phyloP scores from a whole-genome alignment of 2,329 filamentous ascomycete species.

The Pezicula carpinea region DNA sequence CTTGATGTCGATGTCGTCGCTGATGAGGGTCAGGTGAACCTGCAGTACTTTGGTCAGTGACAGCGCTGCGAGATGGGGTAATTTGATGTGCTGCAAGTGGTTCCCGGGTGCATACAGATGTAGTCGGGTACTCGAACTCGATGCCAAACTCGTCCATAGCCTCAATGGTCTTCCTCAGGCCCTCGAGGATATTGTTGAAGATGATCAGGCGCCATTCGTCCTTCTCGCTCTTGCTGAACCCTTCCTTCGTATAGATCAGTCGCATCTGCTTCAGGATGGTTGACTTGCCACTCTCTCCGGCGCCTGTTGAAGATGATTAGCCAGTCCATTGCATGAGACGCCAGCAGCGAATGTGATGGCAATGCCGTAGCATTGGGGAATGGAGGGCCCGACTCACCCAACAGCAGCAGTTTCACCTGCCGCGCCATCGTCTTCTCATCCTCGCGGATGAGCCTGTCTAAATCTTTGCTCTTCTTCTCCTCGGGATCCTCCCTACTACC shows the following conservation, averaged over 20 bases:
- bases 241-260: slow-evolving; percentile 81
- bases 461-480: slow-evolving; percentile 62
- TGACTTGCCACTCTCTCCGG: slow-evolving; percentile 92
- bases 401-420: slow-evolving; percentile 88
- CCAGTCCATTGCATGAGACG: not conserved
- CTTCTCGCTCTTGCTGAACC: slow-evolving; percentile 84
- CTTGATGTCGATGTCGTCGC: slow-evolving; percentile 76
- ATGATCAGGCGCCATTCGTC: slow-evolving; percentile 94
- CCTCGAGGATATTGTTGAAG: slow-evolving; percentile 90
- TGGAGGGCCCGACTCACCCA: slow-evolving; percentile 59
- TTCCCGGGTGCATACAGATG: slow-evolving; percentile 56
- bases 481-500: slow-evolving; percentile 43
- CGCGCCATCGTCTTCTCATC: slow-evolving; percentile 84
- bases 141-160: slow-evolving; percentile 86
- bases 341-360: slow-evolving; percentile 2
- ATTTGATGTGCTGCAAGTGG: too few species aligned
- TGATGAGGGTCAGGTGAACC: slow-evolving; percentile 74
- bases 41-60: slow-evolving; percentile 31
- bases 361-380: slow-evolving; percentile 3
- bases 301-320: slow-evolving; percentile 53
- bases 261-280: slow-evolving; percentile 99
- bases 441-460: slow-evolving; percentile 78
- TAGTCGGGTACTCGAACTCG: slow-evolving; percentile 71
- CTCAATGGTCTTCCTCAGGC: slow-evolving; percentile 83
- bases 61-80: slow-evolving; percentile 12